A percentile compares a stretch with the other conserved stretches of the same genome.
Evolutionary conservation across 2,329 filamentous ascomycete species (phyloP).

Genomic region (Dothistroma pini): DNA sequence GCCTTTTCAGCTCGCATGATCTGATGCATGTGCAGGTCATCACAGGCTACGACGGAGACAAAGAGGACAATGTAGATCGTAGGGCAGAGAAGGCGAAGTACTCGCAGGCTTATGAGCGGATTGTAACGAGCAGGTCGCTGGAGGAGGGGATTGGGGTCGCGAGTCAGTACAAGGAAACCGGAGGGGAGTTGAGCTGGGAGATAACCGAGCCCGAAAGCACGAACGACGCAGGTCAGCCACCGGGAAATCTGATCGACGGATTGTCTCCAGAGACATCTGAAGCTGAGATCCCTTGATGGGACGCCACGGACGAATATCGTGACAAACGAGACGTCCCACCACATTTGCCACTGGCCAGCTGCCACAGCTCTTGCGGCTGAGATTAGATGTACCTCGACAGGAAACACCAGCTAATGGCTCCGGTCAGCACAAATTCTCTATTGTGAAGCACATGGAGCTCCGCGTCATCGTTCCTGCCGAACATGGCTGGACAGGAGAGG

Average conservation of each 20-base stretch:
- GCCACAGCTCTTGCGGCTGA: background rate
- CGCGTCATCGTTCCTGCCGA: background rate
- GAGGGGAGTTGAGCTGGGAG: background rate
- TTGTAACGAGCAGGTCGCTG: background rate
- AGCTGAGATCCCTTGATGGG: background rate
- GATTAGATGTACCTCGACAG: background rate
- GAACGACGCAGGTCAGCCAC: background rate
- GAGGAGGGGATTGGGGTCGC: background rate
- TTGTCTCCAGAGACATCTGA: background rate
- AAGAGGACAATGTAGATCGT: background rate
- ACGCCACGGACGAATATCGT: background rate
- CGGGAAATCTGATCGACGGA: background rate
- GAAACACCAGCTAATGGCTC: background rate
- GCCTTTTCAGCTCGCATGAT: background rate
- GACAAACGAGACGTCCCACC: background rate
- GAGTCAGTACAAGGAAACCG: background rate
- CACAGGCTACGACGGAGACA: background rate
- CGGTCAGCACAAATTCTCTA: background rate
- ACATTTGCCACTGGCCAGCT: background rate
- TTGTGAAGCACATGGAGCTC: background rate
- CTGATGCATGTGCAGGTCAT: background rate
- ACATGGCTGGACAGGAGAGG: background rate
- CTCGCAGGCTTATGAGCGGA: background rate
- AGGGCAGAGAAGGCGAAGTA: background rate
- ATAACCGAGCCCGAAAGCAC: background rate